These are phyloP conservation scores for Seiridium unicorne DNA, from an alignment of 2,329 filamentous ascomycete genomes.

Conservation along the genomic window DNA sequence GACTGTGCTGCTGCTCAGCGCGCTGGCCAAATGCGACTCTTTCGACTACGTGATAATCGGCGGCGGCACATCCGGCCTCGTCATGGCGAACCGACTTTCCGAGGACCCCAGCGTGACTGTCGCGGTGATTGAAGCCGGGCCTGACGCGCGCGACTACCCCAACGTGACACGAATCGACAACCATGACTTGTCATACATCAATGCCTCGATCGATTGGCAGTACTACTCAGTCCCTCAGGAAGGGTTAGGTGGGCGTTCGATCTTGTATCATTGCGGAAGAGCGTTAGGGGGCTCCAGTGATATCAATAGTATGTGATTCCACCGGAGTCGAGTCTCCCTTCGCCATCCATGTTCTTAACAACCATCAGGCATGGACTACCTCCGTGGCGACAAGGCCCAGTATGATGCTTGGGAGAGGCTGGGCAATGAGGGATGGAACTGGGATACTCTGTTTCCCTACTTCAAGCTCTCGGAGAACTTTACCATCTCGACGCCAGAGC, in stretches of 20 bases:
- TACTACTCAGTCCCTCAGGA: slow-evolving; percentile 20
- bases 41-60: slow-evolving; percentile 5
- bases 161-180: background rate
- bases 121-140: slow-evolving; percentile 1
- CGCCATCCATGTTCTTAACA: background rate
- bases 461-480: slow-evolving; percentile 41
- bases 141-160: background rate
- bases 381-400: slow-evolving; percentile 39
- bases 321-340: background rate
- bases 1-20: background rate
- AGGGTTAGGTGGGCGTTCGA: slow-evolving; percentile 26
- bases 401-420: slow-evolving; percentile 42
- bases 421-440: slow-evolving; percentile 44
- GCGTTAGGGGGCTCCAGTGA: slow-evolving; percentile 38
- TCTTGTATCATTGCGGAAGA: slow-evolving; percentile 32
- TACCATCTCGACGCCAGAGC: slow-evolving; percentile 28
- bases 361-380: slow-evolving; percentile 36
- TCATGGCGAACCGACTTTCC: slow-evolving; percentile 7
- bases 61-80: slow-evolving; percentile 1
- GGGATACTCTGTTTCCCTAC: slow-evolving; percentile 43
- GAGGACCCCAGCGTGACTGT: background rate
- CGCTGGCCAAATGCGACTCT: background rate
- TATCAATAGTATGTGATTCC: slow-evolving; percentile 32
- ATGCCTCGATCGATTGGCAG: background rate
- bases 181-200: background rate